Percentiles rank a stretch among this genome's conserved stretches.
Evolutionary conservation across 495 filamentous ascomycete species (phyloP).

Genomic region (Cercophora scortea): DNA sequence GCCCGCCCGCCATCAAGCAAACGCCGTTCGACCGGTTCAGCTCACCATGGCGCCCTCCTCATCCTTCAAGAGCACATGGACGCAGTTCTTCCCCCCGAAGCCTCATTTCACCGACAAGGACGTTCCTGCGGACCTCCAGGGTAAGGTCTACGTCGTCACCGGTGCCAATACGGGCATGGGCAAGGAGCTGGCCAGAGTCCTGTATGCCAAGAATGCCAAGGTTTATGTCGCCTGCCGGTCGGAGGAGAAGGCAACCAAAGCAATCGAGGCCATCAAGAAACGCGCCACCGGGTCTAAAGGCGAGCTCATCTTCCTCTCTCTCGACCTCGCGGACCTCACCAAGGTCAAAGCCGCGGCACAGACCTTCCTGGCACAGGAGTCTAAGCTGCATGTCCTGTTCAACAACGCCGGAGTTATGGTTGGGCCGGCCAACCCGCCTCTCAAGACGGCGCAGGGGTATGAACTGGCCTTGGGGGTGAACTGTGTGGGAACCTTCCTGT

Average conservation of each 20-base stretch:
- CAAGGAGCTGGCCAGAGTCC: conserved; percentile 35
- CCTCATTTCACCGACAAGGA: conserved; percentile 24
- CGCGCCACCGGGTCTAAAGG: conserved; percentile 15
- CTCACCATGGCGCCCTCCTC: no score
- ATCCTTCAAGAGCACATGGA: conserved; percentile 2
- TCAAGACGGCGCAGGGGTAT: conserved; percentile 29
- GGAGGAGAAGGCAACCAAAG: conserved; percentile 16
- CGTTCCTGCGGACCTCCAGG: conserved; percentile 1
- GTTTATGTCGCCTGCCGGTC: conserved; percentile 46
- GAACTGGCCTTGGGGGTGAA: conserved; percentile 37
- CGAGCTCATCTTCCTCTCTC: conserved; percentile 15
- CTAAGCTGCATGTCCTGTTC: conserved; percentile 27
- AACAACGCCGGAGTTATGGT: conserved; percentile 34
- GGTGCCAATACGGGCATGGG: conserved; percentile 42
- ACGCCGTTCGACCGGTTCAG: no score
- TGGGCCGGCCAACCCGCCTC: conserved; percentile 1
- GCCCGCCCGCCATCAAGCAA: no score
- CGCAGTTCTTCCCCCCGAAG: conserved; percentile 18
- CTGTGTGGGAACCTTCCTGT: conserved; percentile 29
- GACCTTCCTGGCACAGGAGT: conserved; percentile 22
- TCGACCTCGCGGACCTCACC: conserved; percentile 29
- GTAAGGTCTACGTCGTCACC: conserved; percentile 37
- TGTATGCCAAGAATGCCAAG: conserved; percentile 37
- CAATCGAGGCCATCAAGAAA: conserved; percentile 17
- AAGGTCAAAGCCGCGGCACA: conserved; percentile 23